Percentiles rank a stretch among this genome's conserved stretches.
These are phyloP conservation scores for Polyplosphaeria fusca DNA, from an alignment of 495 filamentous ascomycete genomes.

Conservation along the genomic window DNA sequence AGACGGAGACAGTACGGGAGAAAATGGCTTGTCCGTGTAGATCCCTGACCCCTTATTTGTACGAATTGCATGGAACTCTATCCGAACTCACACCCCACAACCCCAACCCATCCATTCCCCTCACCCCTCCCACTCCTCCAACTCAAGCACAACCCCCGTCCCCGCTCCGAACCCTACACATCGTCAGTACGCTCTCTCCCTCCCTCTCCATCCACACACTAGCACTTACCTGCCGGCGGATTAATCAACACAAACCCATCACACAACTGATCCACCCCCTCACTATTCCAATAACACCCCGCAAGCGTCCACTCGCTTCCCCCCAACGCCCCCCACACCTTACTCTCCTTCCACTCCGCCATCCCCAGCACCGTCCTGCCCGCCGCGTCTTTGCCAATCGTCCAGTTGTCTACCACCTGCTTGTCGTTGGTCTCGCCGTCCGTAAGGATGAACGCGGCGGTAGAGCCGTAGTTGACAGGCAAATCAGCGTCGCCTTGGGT, in stretches of 20 bases:
- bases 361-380: constrained; percentile 1
- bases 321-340: not conserved
- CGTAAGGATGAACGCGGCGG: not conserved
- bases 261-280: not conserved
- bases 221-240: not conserved
- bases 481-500: not conserved
- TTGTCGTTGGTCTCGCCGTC: not conserved
- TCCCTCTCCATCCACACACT: too few species aligned
- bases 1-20: too few species aligned
- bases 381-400: not conserved
- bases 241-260: not conserved
- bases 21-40: too few species aligned
- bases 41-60: too few species aligned
- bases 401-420: constrained; percentile 1
- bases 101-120: too few species aligned
- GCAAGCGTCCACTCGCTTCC: not conserved
- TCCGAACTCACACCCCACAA: too few species aligned
- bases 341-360: not conserved
- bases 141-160: too few species aligned
- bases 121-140: too few species aligned
- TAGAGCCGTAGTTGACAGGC: not conserved
- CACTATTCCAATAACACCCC: not conserved
- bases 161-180: too few species aligned
- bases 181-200: too few species aligned
- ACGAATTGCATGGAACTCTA: too few species aligned